phyloP scores from a whole-genome alignment of 345 rosid species.

The Aquilaria malaccensis region DNA sequence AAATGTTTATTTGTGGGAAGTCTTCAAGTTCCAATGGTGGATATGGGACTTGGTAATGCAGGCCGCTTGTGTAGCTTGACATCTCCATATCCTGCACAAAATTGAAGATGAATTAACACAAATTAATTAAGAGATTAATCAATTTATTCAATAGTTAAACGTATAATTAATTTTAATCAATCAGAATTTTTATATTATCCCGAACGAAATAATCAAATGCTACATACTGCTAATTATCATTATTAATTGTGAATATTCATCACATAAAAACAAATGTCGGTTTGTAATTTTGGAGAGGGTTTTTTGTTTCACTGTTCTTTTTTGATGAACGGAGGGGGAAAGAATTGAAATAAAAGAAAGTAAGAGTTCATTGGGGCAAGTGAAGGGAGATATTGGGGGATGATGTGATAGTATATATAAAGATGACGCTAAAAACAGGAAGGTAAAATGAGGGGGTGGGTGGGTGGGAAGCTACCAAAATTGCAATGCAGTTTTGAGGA shows the following conservation, averaged over 20 bases:
- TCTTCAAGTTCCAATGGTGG: conserved; percentile 45
- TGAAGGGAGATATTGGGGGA: conserved; percentile 12
- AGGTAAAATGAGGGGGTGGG: no score
- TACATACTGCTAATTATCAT: no score
- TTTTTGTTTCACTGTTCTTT: no score
- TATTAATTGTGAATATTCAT: no score
- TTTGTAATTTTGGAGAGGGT: no score
- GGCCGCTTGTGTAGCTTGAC: conserved; percentile 12
- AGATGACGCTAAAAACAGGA: conserved; percentile 2
- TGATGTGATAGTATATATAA: conserved; percentile 8
- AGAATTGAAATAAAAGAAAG: not conserved
- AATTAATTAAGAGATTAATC: no score
- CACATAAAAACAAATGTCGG: no score
- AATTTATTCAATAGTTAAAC: no score
- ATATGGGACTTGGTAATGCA: conserved; percentile 32
- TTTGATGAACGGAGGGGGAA: not conserved
- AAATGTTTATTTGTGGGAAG: conserved; percentile 36
- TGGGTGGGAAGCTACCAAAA: no score
- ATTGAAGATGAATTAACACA: not conserved
- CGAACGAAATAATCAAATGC: no score
- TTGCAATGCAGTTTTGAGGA: not conserved
- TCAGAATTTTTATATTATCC: no score
- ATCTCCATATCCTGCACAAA: conserved; percentile 31
- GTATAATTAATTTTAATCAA: no score
- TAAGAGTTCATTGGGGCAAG: not conserved